Evolutionary conservation across 148 eudicot genomes (phyloP).

Genomic region (Bassia scoparia): DNA sequence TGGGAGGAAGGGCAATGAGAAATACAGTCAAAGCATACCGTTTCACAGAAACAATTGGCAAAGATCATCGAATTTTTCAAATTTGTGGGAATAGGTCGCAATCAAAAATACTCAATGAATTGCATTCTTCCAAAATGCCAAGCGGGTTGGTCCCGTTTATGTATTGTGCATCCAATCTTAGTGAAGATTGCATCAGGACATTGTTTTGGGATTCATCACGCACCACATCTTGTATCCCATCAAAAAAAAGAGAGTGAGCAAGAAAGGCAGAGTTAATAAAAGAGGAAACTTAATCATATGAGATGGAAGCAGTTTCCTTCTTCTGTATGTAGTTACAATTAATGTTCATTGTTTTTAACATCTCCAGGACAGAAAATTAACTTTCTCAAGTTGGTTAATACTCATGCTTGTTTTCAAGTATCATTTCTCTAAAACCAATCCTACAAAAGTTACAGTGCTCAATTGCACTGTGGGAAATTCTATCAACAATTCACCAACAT

Average conservation of each 20-base stretch:
- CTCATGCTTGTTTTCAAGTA: not conserved
- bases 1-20: too few species aligned
- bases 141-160: constrained; percentile 74
- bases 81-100: constrained; percentile 55
- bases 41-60: constrained; percentile 51
- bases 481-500: not conserved
- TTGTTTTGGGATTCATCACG: constrained; percentile 91
- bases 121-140: constrained; percentile 88
- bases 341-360: not conserved
- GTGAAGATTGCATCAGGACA: constrained; percentile 76
- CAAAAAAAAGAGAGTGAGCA: constrained; percentile 9
- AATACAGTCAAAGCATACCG: constrained; percentile 20
- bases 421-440: too few species aligned
- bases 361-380: not conserved
- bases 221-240: constrained; percentile 64
- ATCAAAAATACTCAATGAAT: constrained; percentile 81
- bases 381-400: not conserved
- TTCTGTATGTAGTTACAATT: not conserved
- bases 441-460: too few species aligned
- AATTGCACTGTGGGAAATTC: too few species aligned
- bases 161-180: constrained; percentile 91
- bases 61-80: constrained; percentile 78
- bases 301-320: constrained; percentile 10
- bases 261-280: constrained; percentile 1
- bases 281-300: constrained; percentile 3